Evolutionary conservation across 805 yeast genomes (phyloP), one percentile per base, ranked within the genome.

Genomic region (Starmerella apicola): DNA sequence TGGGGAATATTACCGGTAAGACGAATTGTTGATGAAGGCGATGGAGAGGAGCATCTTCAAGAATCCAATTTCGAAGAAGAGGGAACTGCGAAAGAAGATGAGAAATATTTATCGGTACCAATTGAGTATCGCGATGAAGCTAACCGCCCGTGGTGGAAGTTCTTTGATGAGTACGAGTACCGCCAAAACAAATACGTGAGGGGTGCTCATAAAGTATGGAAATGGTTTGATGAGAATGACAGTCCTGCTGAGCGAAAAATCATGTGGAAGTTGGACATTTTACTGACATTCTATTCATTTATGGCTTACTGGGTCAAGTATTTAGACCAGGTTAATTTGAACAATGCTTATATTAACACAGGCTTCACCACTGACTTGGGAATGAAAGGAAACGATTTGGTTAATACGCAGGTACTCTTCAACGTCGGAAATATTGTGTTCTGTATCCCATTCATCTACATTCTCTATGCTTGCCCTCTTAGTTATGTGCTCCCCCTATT

Each of bases 221-320:
- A 67, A 26, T 74, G 80, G 80, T 74, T 67, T 46, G 65, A 66
- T 32, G 67, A 66, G 20, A 64, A 59, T 37, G 71, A 68, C 28
- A 59, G 78, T 2, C 62, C 67, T 51, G 72, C 66, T 1, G 73
- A 68, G 37, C 64, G 66, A 35, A 60, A 57, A 21, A 55, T 74
- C 27, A 52, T 74, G 13, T 55, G 63, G 45, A 78, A 78, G 52
- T 54, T 77, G 24, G 84, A 78, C 50, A 45, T 73, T 10, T 52
- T 74, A 25, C 58, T 79, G 37, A 65, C 75, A n/a, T 45, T 47
- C 32, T 72, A 73, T 47, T 65, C 78, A 0, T 69, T 75, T 55
- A 57, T 74, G 42, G 74, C 74, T 1, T 77, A 77, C 56, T 79
- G 81, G 80, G 72, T 78, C 39, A 78, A 78, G 52, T 72, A 74